Conservation (phyloP, 768 basidiomycete genomes). For the Xanthoconium purpureum region DNA sequence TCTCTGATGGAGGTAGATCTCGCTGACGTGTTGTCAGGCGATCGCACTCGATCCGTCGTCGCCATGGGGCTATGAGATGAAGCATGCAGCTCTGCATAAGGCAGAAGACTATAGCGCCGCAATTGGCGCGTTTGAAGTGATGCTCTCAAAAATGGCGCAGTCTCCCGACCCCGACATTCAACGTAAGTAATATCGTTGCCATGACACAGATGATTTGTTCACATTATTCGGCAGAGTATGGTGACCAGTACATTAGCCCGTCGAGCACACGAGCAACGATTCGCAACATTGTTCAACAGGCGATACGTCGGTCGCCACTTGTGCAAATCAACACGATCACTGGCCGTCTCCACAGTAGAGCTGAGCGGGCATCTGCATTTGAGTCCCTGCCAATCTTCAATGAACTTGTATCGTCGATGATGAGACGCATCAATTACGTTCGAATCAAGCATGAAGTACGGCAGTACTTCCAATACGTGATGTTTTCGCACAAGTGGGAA, state of each 20-base stretch:
- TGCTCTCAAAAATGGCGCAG: background rate
- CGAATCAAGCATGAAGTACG: background rate
- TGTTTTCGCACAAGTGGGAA: conserved; percentile 7
- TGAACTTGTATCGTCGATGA: background rate
- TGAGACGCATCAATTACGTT: background rate
- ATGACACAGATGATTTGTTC: background rate
- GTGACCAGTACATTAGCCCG: background rate
- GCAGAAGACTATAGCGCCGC: background rate
- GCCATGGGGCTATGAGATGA: background rate
- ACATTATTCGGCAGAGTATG: background rate
- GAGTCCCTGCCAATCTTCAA: background rate
- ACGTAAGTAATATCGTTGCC: background rate
- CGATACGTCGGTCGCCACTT: background rate
- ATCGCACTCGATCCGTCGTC: background rate
- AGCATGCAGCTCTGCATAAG: background rate
- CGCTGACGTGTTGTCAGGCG: background rate
- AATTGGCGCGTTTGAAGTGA: background rate
- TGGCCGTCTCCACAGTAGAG: background rate
- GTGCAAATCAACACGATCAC: background rate
- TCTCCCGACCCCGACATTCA: background rate
- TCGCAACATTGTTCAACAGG: background rate
- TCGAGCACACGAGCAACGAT: background rate
- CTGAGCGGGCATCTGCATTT: background rate
- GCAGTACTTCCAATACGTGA: background rate
- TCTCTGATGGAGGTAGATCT: too few relatives aligned